A percentile compares a stretch with the other conserved stretches of the same genome.
phyloP scores from a whole-genome alignment of 2,329 filamentous ascomycete genomes.

The Fusarium sp. region DNA sequence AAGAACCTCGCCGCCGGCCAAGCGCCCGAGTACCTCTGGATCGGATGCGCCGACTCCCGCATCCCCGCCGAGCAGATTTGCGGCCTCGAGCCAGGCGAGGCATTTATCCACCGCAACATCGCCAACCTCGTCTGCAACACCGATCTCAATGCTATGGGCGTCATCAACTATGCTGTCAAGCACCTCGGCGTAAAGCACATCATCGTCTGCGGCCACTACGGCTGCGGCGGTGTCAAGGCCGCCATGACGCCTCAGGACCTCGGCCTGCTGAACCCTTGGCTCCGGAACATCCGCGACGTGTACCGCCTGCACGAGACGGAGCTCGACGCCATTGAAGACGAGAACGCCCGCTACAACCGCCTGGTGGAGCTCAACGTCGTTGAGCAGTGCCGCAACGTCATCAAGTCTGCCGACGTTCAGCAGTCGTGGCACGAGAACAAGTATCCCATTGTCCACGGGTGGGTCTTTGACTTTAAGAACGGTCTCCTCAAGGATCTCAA shows the following conservation, averaged over 20 bases:
- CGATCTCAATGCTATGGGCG: conserved; percentile 81
- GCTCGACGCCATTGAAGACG: conserved; percentile 69
- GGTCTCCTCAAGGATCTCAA: conserved; percentile 72
- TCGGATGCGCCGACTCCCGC: conserved; percentile 90
- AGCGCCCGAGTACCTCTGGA: conserved; percentile 80
- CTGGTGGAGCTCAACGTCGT: conserved; percentile 86
- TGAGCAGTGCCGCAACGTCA: conserved; percentile 79
- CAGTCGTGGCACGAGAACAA: conserved; percentile 70
- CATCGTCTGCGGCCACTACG: conserved; percentile 81
- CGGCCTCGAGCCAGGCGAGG: conserved; percentile 84
- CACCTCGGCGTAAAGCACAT: conserved; percentile 85
- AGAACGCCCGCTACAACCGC: conserved; percentile 69
- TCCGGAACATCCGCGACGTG: conserved; percentile 77
- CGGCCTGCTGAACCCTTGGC: conserved; percentile 76
- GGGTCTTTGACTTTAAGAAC: conserved; percentile 76
- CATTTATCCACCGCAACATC: conserved; percentile 95
- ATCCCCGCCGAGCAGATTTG: conserved; percentile 92
- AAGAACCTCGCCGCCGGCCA: conserved; percentile 70
- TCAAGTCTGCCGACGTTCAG: conserved; percentile 83
- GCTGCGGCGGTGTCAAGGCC: conserved; percentile 79
- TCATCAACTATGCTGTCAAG: conserved; percentile 87
- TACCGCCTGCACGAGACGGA: conserved; percentile 76
- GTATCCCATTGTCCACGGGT: conserved; percentile 76
- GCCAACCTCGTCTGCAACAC: conserved; percentile 85
- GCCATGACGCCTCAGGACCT: conserved; percentile 77